These are phyloP conservation scores for Paraurostyla sp. DNA, from an alignment of 73 alveolate genomes.

Conservation along the genomic window DNA sequence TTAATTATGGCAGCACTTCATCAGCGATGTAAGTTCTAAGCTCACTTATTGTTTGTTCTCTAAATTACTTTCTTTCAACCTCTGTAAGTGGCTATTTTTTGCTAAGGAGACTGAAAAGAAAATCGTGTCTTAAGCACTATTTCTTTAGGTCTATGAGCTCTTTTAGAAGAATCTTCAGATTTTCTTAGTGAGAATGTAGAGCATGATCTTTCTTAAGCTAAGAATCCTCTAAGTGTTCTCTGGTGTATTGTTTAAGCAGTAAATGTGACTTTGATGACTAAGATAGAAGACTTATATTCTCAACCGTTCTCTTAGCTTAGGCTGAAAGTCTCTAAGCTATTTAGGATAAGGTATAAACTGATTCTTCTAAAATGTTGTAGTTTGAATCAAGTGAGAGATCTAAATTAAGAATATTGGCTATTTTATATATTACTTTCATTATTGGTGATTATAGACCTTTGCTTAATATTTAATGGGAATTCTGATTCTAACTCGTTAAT, in stretches of 20 bases:
- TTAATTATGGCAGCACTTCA: neutral
- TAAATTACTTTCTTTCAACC: neutral
- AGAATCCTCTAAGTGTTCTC: conserved; percentile 22
- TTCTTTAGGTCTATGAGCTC: conserved; percentile 46
- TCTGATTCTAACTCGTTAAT: neutral
- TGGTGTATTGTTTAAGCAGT: conserved; percentile 6
- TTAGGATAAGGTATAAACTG: neutral
- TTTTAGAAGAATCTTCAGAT: neutral
- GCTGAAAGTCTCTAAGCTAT: neutral
- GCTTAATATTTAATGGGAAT: conserved; percentile 9
- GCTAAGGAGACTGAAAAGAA: neutral
- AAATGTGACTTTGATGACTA: neutral
- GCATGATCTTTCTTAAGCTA: neutral
- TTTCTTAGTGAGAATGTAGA: neutral
- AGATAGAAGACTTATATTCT: neutral
- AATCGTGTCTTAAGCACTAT: neutral
- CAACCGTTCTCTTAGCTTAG: neutral
- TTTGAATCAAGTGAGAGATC: neutral
- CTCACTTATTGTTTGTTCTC: neutral
- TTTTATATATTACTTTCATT: neutral
- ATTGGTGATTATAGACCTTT: neutral
- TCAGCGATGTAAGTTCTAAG: conserved; percentile 14
- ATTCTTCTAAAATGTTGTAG: neutral
- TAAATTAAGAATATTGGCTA: neutral
- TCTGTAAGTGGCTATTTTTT: neutral